Evolutionary conservation across 2,329 filamentous ascomycete genomes (phyloP).

Genomic region (Atkinsonella hypoxylon): DNA sequence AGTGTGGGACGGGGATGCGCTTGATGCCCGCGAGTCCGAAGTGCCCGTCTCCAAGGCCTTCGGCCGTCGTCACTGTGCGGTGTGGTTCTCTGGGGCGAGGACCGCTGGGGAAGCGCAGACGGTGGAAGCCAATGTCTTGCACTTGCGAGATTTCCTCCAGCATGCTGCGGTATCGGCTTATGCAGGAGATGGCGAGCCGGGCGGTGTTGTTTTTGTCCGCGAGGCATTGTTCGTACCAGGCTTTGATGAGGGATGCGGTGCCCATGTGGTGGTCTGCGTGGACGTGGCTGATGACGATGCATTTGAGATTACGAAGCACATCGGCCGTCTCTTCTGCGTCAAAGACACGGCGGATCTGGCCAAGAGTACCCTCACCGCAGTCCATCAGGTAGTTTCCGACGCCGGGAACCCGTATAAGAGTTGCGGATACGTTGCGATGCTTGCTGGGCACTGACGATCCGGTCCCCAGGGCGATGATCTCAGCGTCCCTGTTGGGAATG

Average conservation of each 20-base stretch:
- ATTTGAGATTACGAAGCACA: constrained; percentile 66
- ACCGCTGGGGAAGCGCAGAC: constrained; percentile 27
- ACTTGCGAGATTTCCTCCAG: constrained; percentile 68
- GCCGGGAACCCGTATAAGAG: constrained; percentile 71
- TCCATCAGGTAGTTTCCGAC: constrained; percentile 86
- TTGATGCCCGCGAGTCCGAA: constrained; percentile 57
- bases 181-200: constrained; percentile 53
- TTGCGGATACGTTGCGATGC: constrained; percentile 89
- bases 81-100: constrained; percentile 9
- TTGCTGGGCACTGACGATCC: constrained; percentile 85
- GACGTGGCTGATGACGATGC: constrained; percentile 87
- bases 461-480: constrained; percentile 80
- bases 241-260: constrained; percentile 65
- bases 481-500: constrained; percentile 62
- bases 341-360: constrained; percentile 70
- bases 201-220: constrained; percentile 23
- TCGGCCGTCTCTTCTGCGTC: constrained; percentile 49
- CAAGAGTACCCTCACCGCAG: constrained; percentile 83
- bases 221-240: constrained; percentile 54
- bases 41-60: constrained; percentile 29
- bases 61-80: constrained; percentile 21
- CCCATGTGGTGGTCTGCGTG: constrained; percentile 96
- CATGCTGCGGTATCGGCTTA: constrained; percentile 60
- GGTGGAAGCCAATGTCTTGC: constrained; percentile 61
- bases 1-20: constrained; percentile 63